Evolutionary conservation across 768 basidiomycete genomes (phyloP), one percentile per base, ranked within the genome.

Genomic region (Cubamyces sp.): DNA sequence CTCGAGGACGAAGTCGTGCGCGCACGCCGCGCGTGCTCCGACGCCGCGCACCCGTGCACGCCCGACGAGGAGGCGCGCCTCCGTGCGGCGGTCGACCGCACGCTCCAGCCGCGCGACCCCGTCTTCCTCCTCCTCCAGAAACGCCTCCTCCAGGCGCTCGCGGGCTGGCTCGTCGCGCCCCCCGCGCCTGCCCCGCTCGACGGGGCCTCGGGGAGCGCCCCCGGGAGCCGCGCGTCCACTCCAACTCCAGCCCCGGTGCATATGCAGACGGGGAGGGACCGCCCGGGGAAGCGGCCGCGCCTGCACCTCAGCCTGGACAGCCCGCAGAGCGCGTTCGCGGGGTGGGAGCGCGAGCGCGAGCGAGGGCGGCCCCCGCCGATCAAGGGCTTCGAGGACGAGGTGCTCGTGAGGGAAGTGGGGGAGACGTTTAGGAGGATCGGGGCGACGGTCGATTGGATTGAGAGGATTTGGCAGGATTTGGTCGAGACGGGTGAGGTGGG

Each of bases 1-100:
- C 81, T 92, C 25, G 87, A 86, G 0, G 90, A 91, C 68, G 90
- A 92, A 69, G 84, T 91, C 47, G 71, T 91, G 30, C 84, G 81
- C 23, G 84, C 83, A 5, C 80, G 80, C 30, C 73, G 74, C 28
- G 69, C 74, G 19, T 70, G 64, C 23, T 60, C 65, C 23, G 52
- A 76, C 19, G 67, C 74, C 43, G 57, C 43, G 45, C 62, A 64
- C 28, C 62, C 62, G 3, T 58, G 51, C 41, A 41, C 37, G 18
- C 69, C 69, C 26, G 77, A 79, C 1, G 83, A 85, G 61, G 88
- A 90, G 66, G 64, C 60, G 6, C 73, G 70, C 40, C 73, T 92
- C 21, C 86, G 88, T 21, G 77, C 79, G 3, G 82, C 85, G 2
- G 88, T 90, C 8, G 81, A 84, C 57, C 82, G 87, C 41, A 88